Evolutionary conservation across 768 basidiomycete genomes (phyloP).

Genomic region (Lactarius sp.): DNA sequence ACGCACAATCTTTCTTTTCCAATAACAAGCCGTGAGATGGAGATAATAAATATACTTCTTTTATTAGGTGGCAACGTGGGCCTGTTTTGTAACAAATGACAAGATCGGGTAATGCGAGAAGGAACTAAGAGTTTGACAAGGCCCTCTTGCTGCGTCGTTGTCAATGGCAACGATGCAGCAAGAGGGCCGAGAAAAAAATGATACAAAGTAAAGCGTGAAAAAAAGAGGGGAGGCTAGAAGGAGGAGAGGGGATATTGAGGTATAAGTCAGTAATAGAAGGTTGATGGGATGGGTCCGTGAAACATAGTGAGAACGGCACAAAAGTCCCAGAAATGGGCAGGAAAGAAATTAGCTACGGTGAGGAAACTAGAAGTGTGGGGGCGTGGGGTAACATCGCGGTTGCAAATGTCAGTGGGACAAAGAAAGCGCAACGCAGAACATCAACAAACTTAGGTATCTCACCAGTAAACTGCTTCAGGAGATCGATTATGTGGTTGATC

Average conservation of each 20-base stretch:
- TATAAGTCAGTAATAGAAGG: constrained; percentile 9
- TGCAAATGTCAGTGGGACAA: neutral
- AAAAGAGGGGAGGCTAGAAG: neutral
- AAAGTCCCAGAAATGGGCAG: no score
- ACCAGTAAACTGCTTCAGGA: neutral
- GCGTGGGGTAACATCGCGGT: neutral
- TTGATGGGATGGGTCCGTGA: neutral
- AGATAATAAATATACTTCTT: neutral
- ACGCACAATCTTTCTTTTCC: no score
- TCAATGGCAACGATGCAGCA: neutral
- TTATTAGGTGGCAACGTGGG: neutral
- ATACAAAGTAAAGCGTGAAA: neutral
- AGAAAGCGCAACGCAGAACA: neutral
- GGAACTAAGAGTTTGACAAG: neutral
- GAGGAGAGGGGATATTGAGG: constrained; percentile 1
- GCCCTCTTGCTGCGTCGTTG: no score
- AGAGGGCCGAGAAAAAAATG: neutral
- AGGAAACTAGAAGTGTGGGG: neutral
- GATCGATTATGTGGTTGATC: no score
- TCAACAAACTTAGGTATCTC: constrained; percentile 20
- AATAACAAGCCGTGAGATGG: neutral
- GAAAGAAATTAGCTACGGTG: no score
- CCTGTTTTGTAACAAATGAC: neutral
- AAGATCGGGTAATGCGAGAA: neutral
- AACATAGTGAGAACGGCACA: neutral